Conservation (phyloP, 768 basidiomycete species). For the Sarcodon sp. region DNA sequence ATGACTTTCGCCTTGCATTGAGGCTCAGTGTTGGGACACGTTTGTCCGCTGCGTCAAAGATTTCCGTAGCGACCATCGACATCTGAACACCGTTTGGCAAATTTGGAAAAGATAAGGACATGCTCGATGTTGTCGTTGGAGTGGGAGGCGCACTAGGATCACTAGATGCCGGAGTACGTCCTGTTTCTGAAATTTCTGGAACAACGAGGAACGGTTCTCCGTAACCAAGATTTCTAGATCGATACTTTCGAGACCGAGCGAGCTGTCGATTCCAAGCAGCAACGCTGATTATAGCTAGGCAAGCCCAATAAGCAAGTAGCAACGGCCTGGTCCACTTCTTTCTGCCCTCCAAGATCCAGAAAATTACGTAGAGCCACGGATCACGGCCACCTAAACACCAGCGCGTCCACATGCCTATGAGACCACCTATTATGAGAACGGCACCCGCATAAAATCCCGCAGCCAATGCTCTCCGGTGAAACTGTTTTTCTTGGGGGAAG, state of each 20-base stretch:
- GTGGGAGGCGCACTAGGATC: constrained; percentile 13
- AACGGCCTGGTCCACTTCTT: constrained; percentile 69
- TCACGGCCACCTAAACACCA: constrained; percentile 74
- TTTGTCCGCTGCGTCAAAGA: constrained; percentile 82
- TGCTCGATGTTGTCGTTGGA: constrained; percentile 8
- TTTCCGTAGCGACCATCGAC: constrained; percentile 43
- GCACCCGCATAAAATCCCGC: constrained; percentile 74
- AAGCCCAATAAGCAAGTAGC: constrained; percentile 77
- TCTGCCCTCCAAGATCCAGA: constrained; percentile 66
- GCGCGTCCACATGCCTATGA: constrained; percentile 87
- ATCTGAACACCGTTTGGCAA: constrained; percentile 32
- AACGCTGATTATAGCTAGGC: constrained; percentile 70
- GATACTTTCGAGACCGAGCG: constrained; percentile 58
- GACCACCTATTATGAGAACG: constrained; percentile 61
- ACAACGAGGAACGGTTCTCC: constrained; percentile 1
- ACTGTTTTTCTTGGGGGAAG: constrained; percentile 70
- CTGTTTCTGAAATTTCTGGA: constrained; percentile 5
- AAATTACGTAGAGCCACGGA: constrained; percentile 79
- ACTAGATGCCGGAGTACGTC: constrained; percentile 17
- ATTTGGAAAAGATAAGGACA: constrained; percentile 12
- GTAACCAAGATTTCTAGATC: constrained; percentile 27
- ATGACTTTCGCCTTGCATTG: constrained; percentile 92
- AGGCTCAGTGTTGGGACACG: constrained; percentile 80
- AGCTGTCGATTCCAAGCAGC: constrained; percentile 93
- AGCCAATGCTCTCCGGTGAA: constrained; percentile 75